Conservation (phyloP, 2,329 filamentous ascomycete genomes). For the Aspergillus clavatus region DNA sequence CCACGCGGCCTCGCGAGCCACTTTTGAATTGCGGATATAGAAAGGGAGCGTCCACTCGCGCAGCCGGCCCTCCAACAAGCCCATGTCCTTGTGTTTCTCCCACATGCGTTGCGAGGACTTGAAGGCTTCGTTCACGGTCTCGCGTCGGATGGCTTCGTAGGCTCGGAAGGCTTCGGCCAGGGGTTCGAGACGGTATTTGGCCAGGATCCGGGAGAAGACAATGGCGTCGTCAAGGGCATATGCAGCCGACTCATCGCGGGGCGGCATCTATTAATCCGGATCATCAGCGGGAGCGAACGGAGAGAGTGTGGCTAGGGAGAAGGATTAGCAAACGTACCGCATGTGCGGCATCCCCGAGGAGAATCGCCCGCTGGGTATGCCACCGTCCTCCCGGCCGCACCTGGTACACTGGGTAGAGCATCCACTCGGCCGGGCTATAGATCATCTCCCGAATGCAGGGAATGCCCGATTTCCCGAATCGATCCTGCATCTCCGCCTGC, state of each 20-base stretch:
- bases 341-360: constrained; percentile 46
- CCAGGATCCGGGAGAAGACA: constrained; percentile 38
- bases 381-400: constrained; percentile 37
- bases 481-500: constrained; percentile 31
- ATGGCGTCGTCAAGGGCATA: constrained; percentile 45
- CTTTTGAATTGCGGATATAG: constrained; percentile 26
- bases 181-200: constrained; percentile 30
- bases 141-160: constrained; percentile 36
- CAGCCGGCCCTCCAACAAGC: constrained; percentile 31
- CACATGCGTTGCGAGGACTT: constrained; percentile 37
- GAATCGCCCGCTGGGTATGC: constrained; percentile 37
- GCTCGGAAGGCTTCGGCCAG: constrained; percentile 31
- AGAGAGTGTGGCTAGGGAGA: no score
- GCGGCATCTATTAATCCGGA: constrained; percentile 48
- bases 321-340: constrained; percentile 32
- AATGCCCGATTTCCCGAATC: constrained; percentile 34
- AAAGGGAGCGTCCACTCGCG: constrained; percentile 38
- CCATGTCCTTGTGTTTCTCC: constrained; percentile 37
- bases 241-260: constrained; percentile 43
- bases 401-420: constrained; percentile 44
- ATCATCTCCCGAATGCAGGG: constrained; percentile 37
- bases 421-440: constrained; percentile 33
- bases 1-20: constrained; percentile 30
- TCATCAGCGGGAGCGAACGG: no score
- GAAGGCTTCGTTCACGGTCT: constrained; percentile 37